These are phyloP conservation scores for Fistulinella prunicolor DNA, from an alignment of 768 basidiomycete species.

Conservation along the genomic window DNA sequence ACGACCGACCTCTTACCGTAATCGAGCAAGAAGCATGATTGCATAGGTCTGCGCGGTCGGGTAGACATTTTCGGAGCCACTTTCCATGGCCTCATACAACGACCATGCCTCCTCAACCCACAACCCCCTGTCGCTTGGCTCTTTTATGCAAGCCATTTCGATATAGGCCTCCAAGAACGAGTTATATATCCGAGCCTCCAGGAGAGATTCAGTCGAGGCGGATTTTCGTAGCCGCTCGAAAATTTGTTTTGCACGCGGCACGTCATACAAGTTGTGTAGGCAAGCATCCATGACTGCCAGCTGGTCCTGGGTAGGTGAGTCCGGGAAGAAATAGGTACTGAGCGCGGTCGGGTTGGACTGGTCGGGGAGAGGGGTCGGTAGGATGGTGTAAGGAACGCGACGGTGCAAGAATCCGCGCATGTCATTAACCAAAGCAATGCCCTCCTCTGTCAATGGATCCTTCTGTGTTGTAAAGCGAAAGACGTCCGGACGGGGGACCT, in stretches of 20 bases:
- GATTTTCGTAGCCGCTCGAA: conserved; percentile 60
- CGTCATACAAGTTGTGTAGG: conserved; percentile 69
- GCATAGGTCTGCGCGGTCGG: conserved; percentile 66
- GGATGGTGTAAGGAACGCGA: conserved; percentile 49
- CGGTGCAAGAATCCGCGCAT: conserved; percentile 52
- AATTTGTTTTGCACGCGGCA: conserved; percentile 69
- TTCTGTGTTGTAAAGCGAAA: conserved; percentile 34
- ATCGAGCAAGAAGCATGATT: conserved; percentile 58
- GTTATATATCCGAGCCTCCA: conserved; percentile 55
- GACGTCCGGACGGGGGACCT: conserved; percentile 37
- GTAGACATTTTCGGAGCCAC: conserved; percentile 40
- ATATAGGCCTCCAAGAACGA: conserved; percentile 65
- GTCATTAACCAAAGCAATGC: conserved; percentile 27
- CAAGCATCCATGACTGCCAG: conserved; percentile 83
- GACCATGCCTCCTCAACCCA: conserved; percentile 67
- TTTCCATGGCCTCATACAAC: conserved; percentile 59
- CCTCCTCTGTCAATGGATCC: conserved; percentile 20
- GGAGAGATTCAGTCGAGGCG: conserved; percentile 42
- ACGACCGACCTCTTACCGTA: conserved; percentile 39
- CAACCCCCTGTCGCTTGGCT: conserved; percentile 38
- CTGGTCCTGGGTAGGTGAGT: conserved; percentile 64
- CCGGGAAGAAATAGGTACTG: conserved; percentile 56
- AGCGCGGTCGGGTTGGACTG: conserved; percentile 35
- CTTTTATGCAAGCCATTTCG: conserved; percentile 51
- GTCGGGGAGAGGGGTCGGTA: conserved; percentile 65